Evolutionary conservation across 2,329 filamentous ascomycete species (phyloP), one percentile per base, ranked within the genome.

Genomic region (Botrytis paeoniae): DNA sequence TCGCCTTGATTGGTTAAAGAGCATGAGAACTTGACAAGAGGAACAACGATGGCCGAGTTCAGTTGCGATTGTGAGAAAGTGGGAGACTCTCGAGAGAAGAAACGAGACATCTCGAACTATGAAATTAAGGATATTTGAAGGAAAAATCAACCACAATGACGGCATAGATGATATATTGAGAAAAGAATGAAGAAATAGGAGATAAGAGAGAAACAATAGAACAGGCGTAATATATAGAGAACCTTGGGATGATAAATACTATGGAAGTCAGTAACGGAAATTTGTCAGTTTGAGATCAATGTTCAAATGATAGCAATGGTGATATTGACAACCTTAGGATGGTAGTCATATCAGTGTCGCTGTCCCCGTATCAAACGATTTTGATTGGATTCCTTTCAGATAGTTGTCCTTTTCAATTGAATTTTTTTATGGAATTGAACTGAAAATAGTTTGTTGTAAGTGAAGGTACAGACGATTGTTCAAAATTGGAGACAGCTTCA

Each of bases 21-120:
- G 69, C 78, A 76, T 72, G 80, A 81, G 70, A 80, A 81, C 64
- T 80, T 81, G 22, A 73, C 72, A 37, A 81, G 73, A n/a, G 78
- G 76, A 64, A 80, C 61, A 16, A 75, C 73, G 35, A 75, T 72
- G 70, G 73, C 76, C 18, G 69, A 65, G 18, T 74, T 77, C 62
- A 75, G 70, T 68, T 74, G 74, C 60, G 29, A 35, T 63, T 75
- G 76, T 57, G 39, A 29, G 22, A 54, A 29, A 69, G 51, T 32
- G 20, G 14, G 54, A 72, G 63, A 51, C 29, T 57, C n/a, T 54
- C 7, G 65, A 59, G 75, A 75, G 45, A 75, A 73, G 43, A 74
- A 39, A 63, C 77, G 77, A 70, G 77, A 78, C 76, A 78, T 78
- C 51, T 61, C 64, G 20, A 41, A 57, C 25, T 41, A 57, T 18